Evolutionary conservation across 2,329 filamentous ascomycete species (phyloP).

Genomic region (Microascus cirrosus): DNA sequence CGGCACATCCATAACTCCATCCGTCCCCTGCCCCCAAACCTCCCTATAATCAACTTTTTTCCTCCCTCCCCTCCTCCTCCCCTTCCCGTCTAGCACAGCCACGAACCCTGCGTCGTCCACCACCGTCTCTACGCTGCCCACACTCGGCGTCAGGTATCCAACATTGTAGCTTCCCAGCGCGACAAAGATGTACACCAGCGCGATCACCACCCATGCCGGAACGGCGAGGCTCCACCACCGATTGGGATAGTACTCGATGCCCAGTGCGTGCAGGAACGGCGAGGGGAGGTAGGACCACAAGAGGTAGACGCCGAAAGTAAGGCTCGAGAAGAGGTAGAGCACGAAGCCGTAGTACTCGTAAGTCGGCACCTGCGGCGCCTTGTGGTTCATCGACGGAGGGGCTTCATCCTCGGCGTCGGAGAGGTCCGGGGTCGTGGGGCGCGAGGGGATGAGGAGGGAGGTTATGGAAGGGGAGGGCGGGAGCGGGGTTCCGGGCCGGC

Average conservation of each 20-base stretch:
- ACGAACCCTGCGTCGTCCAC: constrained; percentile 85
- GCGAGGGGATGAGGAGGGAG: constrained; percentile 76
- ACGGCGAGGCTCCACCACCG: constrained; percentile 96
- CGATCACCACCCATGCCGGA: constrained; percentile 80
- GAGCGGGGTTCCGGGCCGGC: constrained; percentile 85
- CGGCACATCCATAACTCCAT: constrained; percentile 95
- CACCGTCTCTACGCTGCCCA: constrained; percentile 75
- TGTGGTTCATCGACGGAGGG: constrained; percentile 74
- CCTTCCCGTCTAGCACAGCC: constrained; percentile 55
- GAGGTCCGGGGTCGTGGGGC: constrained; percentile 87
- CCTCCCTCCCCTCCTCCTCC: constrained; percentile 15
- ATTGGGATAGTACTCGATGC: constrained; percentile 94
- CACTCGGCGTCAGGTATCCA: constrained; percentile 71
- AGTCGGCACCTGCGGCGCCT: constrained; percentile 88
- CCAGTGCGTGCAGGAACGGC: constrained; percentile 82
- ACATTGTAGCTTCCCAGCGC: constrained; percentile 87
- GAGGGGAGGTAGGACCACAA: constrained; percentile 87
- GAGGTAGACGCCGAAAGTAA: constrained; percentile 64
- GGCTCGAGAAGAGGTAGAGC: constrained; percentile 78
- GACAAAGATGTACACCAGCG: constrained; percentile 85
- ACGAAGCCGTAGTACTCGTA: constrained; percentile 99
- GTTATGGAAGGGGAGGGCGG: constrained; percentile 89
- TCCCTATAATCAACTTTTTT: constrained; percentile 57
- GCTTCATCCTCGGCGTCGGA: constrained; percentile 75
- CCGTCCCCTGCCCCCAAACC: constrained; percentile 86